These are phyloP conservation scores for Rubia tinctorum DNA, from an alignment of 305 asterid genomes.

Conservation along the genomic window DNA sequence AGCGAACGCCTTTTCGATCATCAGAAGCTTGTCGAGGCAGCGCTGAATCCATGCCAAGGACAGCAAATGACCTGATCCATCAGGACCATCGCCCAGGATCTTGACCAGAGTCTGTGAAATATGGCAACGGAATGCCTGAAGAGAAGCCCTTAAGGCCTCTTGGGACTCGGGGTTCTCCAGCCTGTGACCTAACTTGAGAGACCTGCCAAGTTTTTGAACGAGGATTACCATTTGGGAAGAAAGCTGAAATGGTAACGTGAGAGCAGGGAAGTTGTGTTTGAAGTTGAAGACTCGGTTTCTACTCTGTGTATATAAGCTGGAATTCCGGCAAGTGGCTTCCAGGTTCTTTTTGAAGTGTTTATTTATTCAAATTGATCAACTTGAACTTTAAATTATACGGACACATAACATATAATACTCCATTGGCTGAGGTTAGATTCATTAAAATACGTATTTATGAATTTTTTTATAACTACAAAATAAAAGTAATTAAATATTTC, in stretches of 20 bases:
- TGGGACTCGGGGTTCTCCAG: constrained; percentile 34
- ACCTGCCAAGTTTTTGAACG: constrained; percentile 37
- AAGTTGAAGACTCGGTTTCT: not conserved
- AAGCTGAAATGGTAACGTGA: not conserved
- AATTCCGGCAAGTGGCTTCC: too few relatives aligned
- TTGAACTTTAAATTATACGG: too few relatives aligned
- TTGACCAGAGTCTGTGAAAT: constrained; percentile 34
- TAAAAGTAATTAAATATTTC: too few relatives aligned
- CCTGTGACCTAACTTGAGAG: constrained; percentile 31
- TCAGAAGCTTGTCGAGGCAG: constrained; percentile 36
- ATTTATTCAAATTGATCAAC: too few relatives aligned
- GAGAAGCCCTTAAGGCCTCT: constrained; percentile 31
- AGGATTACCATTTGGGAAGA: constrained; percentile 38
- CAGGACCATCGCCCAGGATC: constrained; percentile 20
- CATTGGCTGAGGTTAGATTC: too few relatives aligned
- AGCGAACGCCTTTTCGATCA: constrained; percentile 43
- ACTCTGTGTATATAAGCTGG: too few relatives aligned
- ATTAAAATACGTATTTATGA: too few relatives aligned
- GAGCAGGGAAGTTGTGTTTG: not conserved
- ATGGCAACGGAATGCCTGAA: constrained; percentile 40
- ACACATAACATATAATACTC: too few relatives aligned
- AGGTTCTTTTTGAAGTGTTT: too few relatives aligned
- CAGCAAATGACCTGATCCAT: constrained; percentile 24
- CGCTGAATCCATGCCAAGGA: constrained; percentile 30
- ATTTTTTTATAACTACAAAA: too few relatives aligned